These are phyloP conservation scores for Lactifluus hygrophoroides DNA, from an alignment of 768 basidiomycete species.

Conservation along the genomic window DNA sequence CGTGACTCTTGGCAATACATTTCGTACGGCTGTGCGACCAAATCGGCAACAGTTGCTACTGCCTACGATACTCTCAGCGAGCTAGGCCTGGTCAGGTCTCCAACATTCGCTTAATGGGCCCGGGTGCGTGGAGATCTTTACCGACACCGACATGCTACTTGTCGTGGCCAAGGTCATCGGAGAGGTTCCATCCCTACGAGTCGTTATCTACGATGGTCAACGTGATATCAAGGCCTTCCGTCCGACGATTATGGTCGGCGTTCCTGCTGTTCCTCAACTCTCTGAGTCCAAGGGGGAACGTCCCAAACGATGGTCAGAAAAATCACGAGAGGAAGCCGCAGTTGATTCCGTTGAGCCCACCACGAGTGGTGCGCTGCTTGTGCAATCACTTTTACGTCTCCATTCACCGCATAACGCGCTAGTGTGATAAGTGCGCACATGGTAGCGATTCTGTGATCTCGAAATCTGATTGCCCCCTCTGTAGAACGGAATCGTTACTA, in stretches of 20 bases:
- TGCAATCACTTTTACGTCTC: slow-evolving; percentile 75
- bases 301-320: slow-evolving; percentile 20
- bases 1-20: slow-evolving; percentile 86
- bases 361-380: slow-evolving; percentile 75
- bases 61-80: slow-evolving; percentile 96
- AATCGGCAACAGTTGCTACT: slow-evolving; percentile 80
- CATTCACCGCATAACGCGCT: slow-evolving; percentile 55
- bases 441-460: neutral
- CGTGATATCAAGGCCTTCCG: slow-evolving; percentile 76
- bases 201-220: slow-evolving; percentile 83
- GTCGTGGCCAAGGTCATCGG: slow-evolving; percentile 64
- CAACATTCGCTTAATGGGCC: slow-evolving; percentile 88
- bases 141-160: slow-evolving; percentile 83
- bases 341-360: slow-evolving; percentile 48
- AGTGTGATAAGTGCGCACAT: slow-evolving; percentile 53
- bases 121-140: slow-evolving; percentile 75
- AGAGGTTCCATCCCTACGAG: slow-evolving; percentile 65
- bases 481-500: slow-evolving; percentile 50
- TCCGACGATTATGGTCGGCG: slow-evolving; percentile 89
- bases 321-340: neutral
- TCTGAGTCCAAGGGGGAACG: too few relatives aligned
- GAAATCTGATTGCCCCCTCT: neutral
- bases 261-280: slow-evolving; percentile 91
- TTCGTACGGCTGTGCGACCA: slow-evolving; percentile 69
- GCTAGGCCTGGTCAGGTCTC: slow-evolving; percentile 72